Evolutionary conservation across 768 basidiomycete genomes (phyloP), one percentile per base, ranked within the genome.

Genomic region (Termitomyces eurrhizus): DNA sequence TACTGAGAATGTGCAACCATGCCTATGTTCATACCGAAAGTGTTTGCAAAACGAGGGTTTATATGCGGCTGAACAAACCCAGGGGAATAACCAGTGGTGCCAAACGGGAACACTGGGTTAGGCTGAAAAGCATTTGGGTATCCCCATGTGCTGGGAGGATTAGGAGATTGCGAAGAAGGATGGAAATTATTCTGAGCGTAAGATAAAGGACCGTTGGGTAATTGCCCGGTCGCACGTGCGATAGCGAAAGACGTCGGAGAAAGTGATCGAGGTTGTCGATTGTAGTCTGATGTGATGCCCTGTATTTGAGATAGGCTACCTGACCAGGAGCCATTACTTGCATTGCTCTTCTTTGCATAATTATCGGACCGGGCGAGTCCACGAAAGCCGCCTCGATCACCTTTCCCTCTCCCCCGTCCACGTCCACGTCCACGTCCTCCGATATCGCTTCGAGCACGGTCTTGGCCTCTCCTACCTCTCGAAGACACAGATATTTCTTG

Each of bases 31-130:
- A 86, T 70, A 29, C 85, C 88, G 63, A 90, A 88, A 33, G 75
- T 74, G 36, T 83, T 81, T 14, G 89, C 88, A 71, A 93, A 92
- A 12, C 86, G 81, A 9, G 91, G 91, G 66, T 93, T 92, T 60
- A 93, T 92, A 67, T 93, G 91, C 7, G 91, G 91, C 64, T 91
- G 89, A n/a, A 91, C 77, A 42, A 68, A 71, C 4, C 59, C 62
- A 61, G 66, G 61, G 42, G 71, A 62, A 45, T 64, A 68, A 13
- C 57, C 48, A 44, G 64, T 56, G 21, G 49, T 33, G 7, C 65
- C 63, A 35, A 59, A 67, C 24, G 61, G 65, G 58, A 68, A 68
- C 49, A 66, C 64, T 18, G 66, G 63, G 48, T 55, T 53, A 45
- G 62, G 61, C 21, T 67, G 70, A 9, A 64, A 56, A 39, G 63